A percentile compares a stretch with the other conserved stretches of the same genome.
Evolutionary conservation across 371 early-diverging fungal genomes (phyloP).

Genomic region (Blastocladiella emersonii): DNA sequence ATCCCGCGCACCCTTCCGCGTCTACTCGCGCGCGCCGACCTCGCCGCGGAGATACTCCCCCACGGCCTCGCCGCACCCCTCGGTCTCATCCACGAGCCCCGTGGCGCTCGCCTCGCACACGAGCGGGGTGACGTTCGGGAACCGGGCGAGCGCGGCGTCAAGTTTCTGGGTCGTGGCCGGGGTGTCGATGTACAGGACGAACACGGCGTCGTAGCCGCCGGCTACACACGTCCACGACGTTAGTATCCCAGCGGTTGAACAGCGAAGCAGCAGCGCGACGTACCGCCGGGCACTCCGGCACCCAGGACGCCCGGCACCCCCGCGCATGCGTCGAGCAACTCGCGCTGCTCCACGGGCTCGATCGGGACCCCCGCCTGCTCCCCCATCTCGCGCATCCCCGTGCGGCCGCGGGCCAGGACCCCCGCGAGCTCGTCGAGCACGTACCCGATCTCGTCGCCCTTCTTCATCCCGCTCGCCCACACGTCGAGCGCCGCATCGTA

Average conservation of each 20-base stretch:
- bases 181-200: conserved; percentile 12
- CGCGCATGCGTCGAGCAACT: conserved; percentile 62
- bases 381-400: conserved; percentile 55
- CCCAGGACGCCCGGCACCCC: conserved; percentile 60
- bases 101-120: background rate
- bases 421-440: background rate
- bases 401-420: conserved; percentile 13
- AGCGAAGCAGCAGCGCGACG: conserved; percentile 2
- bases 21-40: too few relatives aligned
- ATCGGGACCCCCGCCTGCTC: conserved; percentile 60
- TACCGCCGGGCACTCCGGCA: conserved; percentile 90
- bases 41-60: too few relatives aligned
- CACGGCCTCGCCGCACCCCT: too few relatives aligned
- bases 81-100: background rate
- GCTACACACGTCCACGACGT: conserved; percentile 28
- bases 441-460: background rate
- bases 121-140: background rate
- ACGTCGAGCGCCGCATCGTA: background rate
- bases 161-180: background rate
- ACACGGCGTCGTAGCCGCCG: conserved; percentile 94
- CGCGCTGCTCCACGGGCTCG: conserved; percentile 77
- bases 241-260: background rate
- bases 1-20: too few relatives aligned
- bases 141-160: background rate
- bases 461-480: background rate